phyloP scores from a whole-genome alignment of 2,329 filamentous ascomycete genomes.

The Fusarium bactridioides region DNA sequence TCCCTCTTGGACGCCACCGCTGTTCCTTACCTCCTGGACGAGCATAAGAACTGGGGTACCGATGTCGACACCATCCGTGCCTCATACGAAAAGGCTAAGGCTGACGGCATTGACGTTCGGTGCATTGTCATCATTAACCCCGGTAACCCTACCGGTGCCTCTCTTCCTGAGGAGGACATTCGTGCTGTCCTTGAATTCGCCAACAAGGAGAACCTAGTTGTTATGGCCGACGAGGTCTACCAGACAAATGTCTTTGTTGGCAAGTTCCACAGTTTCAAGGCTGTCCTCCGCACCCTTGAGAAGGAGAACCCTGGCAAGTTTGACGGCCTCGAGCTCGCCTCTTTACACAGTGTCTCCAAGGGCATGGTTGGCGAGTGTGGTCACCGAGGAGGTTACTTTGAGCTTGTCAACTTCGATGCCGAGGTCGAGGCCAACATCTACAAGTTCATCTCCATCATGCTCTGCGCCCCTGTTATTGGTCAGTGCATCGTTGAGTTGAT shows the following conservation, averaged over 20 bases:
- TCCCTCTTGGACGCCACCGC: constrained; percentile 83
- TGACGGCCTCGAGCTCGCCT: constrained; percentile 86
- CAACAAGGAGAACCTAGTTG: constrained; percentile 81
- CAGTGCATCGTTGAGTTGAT: constrained; percentile 98
- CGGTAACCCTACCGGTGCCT: constrained; percentile 94
- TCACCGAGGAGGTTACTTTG: constrained; percentile 97
- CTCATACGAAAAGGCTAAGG: constrained; percentile 76
- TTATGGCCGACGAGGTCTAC: constrained; percentile 98
- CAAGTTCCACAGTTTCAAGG: constrained; percentile 96
- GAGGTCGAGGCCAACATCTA: constrained; percentile 93
- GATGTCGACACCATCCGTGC: constrained; percentile 79
- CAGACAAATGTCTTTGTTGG: constrained; percentile 98
- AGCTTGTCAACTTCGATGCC: constrained; percentile 87
- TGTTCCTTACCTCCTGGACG: constrained; percentile 94
- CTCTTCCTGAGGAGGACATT: constrained; percentile 80
- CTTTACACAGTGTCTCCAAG: constrained; percentile 93
- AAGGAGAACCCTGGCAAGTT: constrained; percentile 77
- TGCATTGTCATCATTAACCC: constrained; percentile 98
- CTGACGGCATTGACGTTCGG: constrained; percentile 83
- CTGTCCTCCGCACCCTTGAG: constrained; percentile 82
- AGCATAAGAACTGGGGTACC: constrained; percentile 86
- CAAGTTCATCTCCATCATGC: constrained; percentile 97
- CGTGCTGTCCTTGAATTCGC: constrained; percentile 87
- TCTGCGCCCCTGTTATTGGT: constrained; percentile 93
- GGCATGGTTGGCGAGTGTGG: constrained; percentile 99